Conservation (phyloP, 345 rosid species). For the Leavenworthia alabamica region DNA sequence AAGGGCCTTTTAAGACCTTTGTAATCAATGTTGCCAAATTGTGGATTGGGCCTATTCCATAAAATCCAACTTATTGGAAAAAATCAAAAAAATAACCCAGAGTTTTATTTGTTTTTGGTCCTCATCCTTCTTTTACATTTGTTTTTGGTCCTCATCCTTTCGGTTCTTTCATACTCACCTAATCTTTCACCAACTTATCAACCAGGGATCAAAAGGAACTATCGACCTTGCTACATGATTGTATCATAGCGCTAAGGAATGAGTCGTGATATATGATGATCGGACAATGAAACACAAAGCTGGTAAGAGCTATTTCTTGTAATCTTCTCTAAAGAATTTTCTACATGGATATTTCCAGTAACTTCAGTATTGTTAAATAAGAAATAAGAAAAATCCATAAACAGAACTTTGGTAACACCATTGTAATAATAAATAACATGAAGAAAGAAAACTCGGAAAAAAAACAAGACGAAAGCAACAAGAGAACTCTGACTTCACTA, state of each 20-base stretch:
- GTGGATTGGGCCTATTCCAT: background rate
- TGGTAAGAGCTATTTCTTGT: background rate
- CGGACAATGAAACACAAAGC: background rate
- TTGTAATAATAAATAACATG: conserved; percentile 16
- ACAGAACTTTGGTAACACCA: conserved; percentile 12
- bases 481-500: conserved; percentile 15
- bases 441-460: background rate
- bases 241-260: no score
- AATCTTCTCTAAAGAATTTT: no score
- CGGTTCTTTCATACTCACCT: no score
- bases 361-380: background rate
- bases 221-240: no score
- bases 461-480: background rate
- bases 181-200: no score
- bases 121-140: no score
- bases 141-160: no score
- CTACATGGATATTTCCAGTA: background rate
- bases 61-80: background rate
- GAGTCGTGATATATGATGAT: background rate
- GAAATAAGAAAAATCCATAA: conserved; percentile 1
- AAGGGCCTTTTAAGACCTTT: background rate
- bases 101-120: no score
- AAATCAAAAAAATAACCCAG: background rate
- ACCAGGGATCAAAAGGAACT: no score
- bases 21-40: background rate